phyloP scores from a whole-genome alignment of 164 flowering plant species.

The Vitis amurensis region DNA sequence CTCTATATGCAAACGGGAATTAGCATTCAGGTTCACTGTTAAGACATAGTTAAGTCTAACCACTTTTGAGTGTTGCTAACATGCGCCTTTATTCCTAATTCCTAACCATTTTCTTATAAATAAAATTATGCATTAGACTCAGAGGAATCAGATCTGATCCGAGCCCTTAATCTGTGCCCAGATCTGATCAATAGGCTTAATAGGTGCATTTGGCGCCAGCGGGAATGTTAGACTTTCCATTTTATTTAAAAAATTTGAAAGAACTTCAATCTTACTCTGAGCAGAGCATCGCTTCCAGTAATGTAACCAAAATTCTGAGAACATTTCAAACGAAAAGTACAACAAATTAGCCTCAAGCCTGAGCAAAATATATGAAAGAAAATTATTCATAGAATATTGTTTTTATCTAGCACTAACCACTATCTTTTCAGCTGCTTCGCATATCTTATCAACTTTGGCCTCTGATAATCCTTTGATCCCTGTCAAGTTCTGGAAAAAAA shows the following conservation, averaged over 20 bases:
- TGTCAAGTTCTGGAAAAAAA: slow-evolving; percentile 60
- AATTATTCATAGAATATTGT: background rate
- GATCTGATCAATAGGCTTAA: no score
- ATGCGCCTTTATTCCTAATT: background rate
- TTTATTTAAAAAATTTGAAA: background rate
- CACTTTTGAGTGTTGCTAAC: background rate
- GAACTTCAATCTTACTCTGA: slow-evolving; percentile 55
- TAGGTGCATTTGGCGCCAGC: background rate
- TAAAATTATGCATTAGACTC: background rate
- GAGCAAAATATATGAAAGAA: background rate
- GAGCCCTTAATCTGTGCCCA: no score
- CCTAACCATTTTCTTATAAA: background rate
- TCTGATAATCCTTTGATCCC: slow-evolving; percentile 97
- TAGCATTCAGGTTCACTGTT: background rate
- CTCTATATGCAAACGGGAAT: slow-evolving; percentile 46
- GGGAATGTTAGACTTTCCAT: background rate
- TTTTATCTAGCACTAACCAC: slow-evolving; percentile 54
- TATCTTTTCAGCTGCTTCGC: slow-evolving; percentile 97
- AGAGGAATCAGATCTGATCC: no score
- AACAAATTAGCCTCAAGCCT: background rate
- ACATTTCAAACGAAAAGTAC: background rate
- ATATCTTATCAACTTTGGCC: slow-evolving; percentile 96
- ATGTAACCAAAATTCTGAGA: slow-evolving; percentile 89
- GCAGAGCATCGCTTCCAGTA: slow-evolving; percentile 95
- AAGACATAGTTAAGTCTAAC: background rate